Base-by-base conservation (phyloP, 768 basidiomycete species). In the Porphyrellus cyaneotinctus region DNA sequence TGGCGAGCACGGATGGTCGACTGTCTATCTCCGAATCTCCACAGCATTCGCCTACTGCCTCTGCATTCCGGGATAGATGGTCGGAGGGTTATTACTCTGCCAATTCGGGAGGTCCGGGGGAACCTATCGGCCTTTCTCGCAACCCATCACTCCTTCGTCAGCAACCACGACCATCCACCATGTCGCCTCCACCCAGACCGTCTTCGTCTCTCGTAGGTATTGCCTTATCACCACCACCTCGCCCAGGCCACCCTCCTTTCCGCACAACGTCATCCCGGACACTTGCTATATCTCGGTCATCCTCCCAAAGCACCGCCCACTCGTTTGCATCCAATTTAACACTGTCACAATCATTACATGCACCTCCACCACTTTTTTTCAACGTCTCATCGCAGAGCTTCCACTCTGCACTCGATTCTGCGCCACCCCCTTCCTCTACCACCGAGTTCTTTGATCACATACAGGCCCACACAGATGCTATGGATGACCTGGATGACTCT, bases 371-470 rank as follows among this genome's bases (percentile, higher is more conserved):
- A 31, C 65, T 78, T 46, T 67, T 72, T 18, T 62, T 83, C 11
- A 72, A 76, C 45, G 77, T 81, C 38, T 80, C 84, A 8, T 59
- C 73, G 18, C 70, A 71, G 38, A 68, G 66, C 49, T 69, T 75
- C 32, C 66, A 75, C 24, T 71, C 75, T 31, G 70, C 74, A 13
- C 73, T 85, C 17, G 80, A 80, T 51, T 81, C 83, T 38, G 84
- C 81, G 31, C 85, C 86, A 14, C 79, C 77, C 14, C 82, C 84
- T 2, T 75, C 82, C 7, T 83, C 86, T 14, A 81, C 85, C 0
- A 78, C 82, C 23, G 81, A 81, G 28, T 89, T 89, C 75, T 89
- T 90, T 66, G 87, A 90, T 69, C 79, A 72, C 54, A 83, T 89
- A 41, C 84, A 88, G 58, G 71, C 77, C 15, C 82, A 86, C 39